Conservation (phyloP, 192 early-diverging fungal genomes). For the Backusella westeae region DNA sequence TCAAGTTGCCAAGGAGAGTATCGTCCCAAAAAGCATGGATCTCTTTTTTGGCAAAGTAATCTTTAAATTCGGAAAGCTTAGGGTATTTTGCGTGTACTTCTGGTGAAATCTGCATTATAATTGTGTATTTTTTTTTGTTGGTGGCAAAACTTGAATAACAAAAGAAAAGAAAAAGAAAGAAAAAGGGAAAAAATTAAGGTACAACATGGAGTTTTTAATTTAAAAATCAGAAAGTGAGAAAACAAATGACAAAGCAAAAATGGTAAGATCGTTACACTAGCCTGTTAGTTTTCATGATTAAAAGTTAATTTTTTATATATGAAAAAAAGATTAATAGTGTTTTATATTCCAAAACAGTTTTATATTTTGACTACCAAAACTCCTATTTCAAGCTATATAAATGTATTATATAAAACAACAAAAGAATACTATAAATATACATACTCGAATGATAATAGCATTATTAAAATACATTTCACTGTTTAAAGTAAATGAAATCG, state of each 20-base stretch:
- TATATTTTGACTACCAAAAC: background rate
- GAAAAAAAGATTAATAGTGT: background rate
- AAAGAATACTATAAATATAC: too few relatives aligned
- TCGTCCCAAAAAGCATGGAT: background rate
- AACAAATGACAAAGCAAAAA: constrained; percentile 5
- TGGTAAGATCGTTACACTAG: background rate
- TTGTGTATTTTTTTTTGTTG: background rate
- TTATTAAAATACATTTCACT: too few relatives aligned
- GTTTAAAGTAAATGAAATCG: too few relatives aligned
- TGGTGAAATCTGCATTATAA: constrained; percentile 16
- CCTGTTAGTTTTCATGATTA: background rate
- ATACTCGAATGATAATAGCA: too few relatives aligned
- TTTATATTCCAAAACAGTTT: background rate
- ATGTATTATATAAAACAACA: too few relatives aligned
- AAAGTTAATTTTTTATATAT: background rate
- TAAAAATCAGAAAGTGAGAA: background rate
- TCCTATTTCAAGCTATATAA: too few relatives aligned
- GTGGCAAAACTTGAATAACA: background rate
- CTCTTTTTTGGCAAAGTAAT: background rate
- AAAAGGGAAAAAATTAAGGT: background rate
- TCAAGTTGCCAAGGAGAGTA: background rate
- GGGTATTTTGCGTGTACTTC: constrained; percentile 17
- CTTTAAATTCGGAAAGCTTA: background rate
- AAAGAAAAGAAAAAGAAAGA: background rate
- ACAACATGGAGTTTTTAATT: background rate